Conservation (phyloP, 1,284 basidiomycete genomes). For the Tausonia pullulans region DNA sequence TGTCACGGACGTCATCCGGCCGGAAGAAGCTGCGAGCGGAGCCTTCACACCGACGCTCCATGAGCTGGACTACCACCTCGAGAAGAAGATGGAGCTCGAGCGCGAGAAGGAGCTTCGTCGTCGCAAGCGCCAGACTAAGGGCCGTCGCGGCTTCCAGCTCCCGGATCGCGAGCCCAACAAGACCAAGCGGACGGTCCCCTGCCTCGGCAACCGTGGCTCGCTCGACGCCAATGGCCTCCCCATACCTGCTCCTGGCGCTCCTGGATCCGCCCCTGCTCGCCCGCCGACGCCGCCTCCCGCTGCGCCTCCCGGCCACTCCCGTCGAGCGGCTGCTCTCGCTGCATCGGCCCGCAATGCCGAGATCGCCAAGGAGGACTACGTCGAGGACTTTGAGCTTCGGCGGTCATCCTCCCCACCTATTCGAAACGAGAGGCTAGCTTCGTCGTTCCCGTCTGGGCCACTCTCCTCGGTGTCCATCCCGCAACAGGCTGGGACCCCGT, state of each 20-base stretch:
- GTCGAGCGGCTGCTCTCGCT: constrained; percentile 72
- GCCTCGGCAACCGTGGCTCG: constrained; percentile 23
- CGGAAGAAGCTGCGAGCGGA: constrained; percentile 56
- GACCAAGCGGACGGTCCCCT: constrained; percentile 61
- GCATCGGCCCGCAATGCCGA: constrained; percentile 45
- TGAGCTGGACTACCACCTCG: constrained; percentile 76
- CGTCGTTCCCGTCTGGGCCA: no score
- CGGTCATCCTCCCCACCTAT: no score
- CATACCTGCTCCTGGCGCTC: constrained; percentile 20
- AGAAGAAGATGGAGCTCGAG: constrained; percentile 78
- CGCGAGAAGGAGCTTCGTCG: constrained; percentile 83
- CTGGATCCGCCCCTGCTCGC: constrained; percentile 19
- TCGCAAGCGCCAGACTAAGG: constrained; percentile 73
- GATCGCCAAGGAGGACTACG: constrained; percentile 30
- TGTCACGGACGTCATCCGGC: constrained; percentile 49
- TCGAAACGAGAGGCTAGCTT: no score
- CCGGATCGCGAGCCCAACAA: constrained; percentile 88
- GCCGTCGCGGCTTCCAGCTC: constrained; percentile 73
- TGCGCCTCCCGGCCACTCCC: constrained; percentile 46
- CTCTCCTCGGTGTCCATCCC: no score
- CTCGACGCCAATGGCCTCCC: constrained; percentile 27
- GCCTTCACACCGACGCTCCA: constrained; percentile 79
- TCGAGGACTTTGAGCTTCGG: constrained; percentile 4
- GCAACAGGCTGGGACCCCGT: no score
- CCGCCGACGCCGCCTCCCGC: constrained; percentile 43